Evolutionary conservation across 192 early-diverging fungal species (phyloP).

Genomic region (Backusella westeae): DNA sequence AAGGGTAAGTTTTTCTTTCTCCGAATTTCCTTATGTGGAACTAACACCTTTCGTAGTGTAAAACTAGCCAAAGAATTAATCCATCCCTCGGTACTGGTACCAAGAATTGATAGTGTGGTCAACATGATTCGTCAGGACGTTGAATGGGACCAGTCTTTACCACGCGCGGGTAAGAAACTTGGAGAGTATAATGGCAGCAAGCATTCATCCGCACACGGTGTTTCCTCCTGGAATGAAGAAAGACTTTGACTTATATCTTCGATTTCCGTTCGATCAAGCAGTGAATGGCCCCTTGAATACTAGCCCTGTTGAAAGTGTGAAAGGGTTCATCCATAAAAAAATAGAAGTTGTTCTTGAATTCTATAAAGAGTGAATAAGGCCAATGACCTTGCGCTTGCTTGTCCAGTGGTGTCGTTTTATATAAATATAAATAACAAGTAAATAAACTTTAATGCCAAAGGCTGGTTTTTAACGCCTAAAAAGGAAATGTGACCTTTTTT

Average conservation of each 20-base stretch:
- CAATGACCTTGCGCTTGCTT: too few species aligned
- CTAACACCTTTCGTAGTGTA: too few species aligned
- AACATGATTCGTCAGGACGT: constrained; percentile 10
- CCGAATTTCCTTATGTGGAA: too few species aligned
- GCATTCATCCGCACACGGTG: neutral
- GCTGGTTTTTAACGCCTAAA: too few species aligned
- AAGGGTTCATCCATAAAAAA: neutral
- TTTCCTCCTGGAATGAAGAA: neutral
- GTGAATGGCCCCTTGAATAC: neutral
- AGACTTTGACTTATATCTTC: neutral
- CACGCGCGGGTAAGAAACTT: neutral
- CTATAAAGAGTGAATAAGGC: neutral
- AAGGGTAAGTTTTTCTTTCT: too few species aligned
- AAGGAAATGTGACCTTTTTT: too few species aligned
- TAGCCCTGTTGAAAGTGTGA: neutral
- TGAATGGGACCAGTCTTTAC: neutral
- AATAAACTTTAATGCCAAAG: too few species aligned
- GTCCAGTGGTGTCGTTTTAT: neutral
- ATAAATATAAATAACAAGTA: too few species aligned
- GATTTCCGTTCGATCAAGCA: neutral
- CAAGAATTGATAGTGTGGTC: constrained; percentile 5
- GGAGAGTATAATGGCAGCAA: neutral
- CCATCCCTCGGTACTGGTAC: neutral
- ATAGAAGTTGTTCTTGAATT: neutral
- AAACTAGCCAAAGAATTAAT: neutral